A percentile compares a stretch with the other conserved stretches of the same genome.
phyloP scores from a whole-genome alignment of 1,284 basidiomycete genomes.

The Sanghuangporus baumii region DNA sequence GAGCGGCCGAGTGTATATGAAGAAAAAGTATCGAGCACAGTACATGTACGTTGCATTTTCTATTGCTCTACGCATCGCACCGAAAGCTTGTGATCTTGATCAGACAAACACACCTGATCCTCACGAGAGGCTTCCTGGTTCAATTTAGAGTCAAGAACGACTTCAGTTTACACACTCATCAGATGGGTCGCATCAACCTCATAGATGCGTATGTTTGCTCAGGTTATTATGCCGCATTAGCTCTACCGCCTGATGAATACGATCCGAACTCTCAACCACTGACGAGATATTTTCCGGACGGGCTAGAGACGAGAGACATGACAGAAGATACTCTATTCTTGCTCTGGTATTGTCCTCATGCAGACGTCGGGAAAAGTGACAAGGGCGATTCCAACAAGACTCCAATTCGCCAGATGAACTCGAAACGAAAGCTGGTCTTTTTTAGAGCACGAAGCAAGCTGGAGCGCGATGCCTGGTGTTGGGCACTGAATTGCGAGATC shows the following conservation, averaged over 20 bases:
- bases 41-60: slow-evolving; percentile 50
- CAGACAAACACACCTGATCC: slow-evolving; percentile 64
- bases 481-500: slow-evolving; percentile 78
- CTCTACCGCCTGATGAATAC: slow-evolving; percentile 57
- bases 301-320: slow-evolving; percentile 69
- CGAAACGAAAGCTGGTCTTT: slow-evolving; percentile 58
- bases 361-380: slow-evolving; percentile 18
- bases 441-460: slow-evolving; percentile 73
- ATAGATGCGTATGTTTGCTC: slow-evolving; percentile 74
- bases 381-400: slow-evolving; percentile 11
- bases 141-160: slow-evolving; percentile 52
- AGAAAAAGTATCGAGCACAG: slow-evolving; percentile 59
- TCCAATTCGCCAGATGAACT: slow-evolving; percentile 48
- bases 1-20: slow-evolving; percentile 64
- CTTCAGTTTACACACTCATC: slow-evolving; percentile 44
- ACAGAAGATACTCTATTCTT: slow-evolving; percentile 75
- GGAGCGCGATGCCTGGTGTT: slow-evolving; percentile 86
- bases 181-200: slow-evolving; percentile 50
- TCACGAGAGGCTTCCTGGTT: slow-evolving; percentile 60
- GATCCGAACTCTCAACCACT: slow-evolving; percentile 43
- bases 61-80: background rate
- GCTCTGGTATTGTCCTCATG: slow-evolving; percentile 52
- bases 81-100: background rate
- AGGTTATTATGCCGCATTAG: slow-evolving; percentile 67
- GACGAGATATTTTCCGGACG: slow-evolving; percentile 72